phyloP scores from a whole-genome alignment of 768 basidiomycete species.

The Rubroboletus satanas region DNA sequence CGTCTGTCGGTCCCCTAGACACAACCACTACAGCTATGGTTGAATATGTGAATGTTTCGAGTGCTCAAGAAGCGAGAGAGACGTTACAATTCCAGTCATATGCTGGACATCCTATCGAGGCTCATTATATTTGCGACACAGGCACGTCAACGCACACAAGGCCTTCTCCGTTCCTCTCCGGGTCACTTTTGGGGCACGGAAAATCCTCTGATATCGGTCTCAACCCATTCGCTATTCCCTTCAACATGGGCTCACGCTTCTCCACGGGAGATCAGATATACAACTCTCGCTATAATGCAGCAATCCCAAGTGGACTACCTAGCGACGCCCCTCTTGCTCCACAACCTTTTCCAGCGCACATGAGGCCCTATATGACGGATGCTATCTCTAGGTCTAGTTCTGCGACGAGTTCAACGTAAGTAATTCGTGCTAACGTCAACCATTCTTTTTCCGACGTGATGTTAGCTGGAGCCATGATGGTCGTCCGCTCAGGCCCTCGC shows the following conservation, averaged over 20 bases:
- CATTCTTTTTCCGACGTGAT: constrained; percentile 2
- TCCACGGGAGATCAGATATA: constrained; percentile 1
- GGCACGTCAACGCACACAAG: constrained; percentile 1
- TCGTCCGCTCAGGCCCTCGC: constrained; percentile 17
- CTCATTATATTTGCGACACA: constrained; percentile 33
- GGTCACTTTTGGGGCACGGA: constrained; percentile 6
- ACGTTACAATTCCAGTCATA: constrained; percentile 61
- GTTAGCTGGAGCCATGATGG: constrained; percentile 31
- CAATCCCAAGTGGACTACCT: constrained; percentile 16
- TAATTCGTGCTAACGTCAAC: neutral
- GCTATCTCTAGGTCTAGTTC: constrained; percentile 33
- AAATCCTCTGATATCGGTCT: constrained; percentile 24
- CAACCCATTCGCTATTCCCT: constrained; percentile 34
- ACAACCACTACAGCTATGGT: constrained; percentile 55
- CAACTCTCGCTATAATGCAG: constrained; percentile 2
- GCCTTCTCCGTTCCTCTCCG: constrained; percentile 7
- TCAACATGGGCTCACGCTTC: constrained; percentile 19
- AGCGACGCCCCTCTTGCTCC: constrained; percentile 25
- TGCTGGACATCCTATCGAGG: constrained; percentile 41
- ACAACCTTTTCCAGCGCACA: constrained; percentile 18
- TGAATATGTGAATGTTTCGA: constrained; percentile 52
- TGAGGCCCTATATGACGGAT: constrained; percentile 16
- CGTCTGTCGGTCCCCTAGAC: constrained; percentile 30
- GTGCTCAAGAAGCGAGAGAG: constrained; percentile 64
- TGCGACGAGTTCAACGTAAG: constrained; percentile 33